These are phyloP conservation scores for Saccharomycodes ludwigii DNA, from an alignment of 805 yeast species.

Conservation along the genomic window DNA sequence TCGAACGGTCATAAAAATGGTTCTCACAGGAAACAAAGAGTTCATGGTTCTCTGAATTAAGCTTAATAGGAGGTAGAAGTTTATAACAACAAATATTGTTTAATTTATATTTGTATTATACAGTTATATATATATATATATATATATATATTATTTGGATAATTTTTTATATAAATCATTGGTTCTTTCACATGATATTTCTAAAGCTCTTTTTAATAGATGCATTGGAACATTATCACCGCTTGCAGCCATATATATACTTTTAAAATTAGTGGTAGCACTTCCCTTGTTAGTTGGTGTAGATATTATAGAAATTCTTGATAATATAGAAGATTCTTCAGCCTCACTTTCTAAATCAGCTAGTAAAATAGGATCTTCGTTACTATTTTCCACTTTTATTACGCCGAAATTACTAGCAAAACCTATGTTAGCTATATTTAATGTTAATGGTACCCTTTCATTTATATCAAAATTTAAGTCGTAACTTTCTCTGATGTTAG, in stretches of 20 bases:
- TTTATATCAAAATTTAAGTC: constrained; percentile 46
- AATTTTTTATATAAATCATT: constrained; percentile 16
- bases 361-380: constrained; percentile 30
- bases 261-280: no score
- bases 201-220: constrained; percentile 34
- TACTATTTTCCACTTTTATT: constrained; percentile 19
- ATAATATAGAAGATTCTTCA: constrained; percentile 51
- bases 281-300: constrained; percentile 16
- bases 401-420: constrained; percentile 47
- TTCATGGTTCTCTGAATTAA: not conserved
- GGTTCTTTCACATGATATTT: constrained; percentile 37
- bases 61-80: not conserved
- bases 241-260: constrained; percentile 39
- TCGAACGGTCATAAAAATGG: no score
- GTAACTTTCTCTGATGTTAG: constrained; percentile 34
- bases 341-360: constrained; percentile 80
- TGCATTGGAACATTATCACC: constrained; percentile 34
- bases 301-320: constrained; percentile 35
- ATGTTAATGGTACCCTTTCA: constrained; percentile 25
- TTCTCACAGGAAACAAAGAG: constrained; percentile 2
- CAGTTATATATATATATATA: not conserved
- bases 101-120: not conserved
- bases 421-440: constrained; percentile 29
- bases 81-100: constrained; percentile 5
- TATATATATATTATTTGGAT: not conserved